These are phyloP conservation scores for Chalciporus sp. DNA, from an alignment of 1,284 basidiomycete genomes.

Conservation along the genomic window DNA sequence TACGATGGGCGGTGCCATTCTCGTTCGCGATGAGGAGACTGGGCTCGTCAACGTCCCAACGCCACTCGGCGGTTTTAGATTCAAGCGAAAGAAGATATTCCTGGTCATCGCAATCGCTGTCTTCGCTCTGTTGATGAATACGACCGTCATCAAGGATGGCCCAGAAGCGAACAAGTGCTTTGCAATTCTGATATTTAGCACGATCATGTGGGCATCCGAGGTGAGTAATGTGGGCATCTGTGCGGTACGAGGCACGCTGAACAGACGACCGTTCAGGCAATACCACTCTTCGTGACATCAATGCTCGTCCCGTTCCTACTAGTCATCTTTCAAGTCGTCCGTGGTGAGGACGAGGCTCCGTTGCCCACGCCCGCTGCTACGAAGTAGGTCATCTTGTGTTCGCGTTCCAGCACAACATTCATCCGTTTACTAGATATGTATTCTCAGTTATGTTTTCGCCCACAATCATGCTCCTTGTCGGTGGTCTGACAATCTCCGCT, in stretches of 20 bases:
- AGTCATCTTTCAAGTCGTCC: slow-evolving; percentile 86
- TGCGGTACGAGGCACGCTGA: not conserved
- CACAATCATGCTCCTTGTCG: slow-evolving; percentile 96
- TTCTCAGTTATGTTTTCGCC: slow-evolving; percentile 85
- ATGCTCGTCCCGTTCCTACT: slow-evolving; percentile 87
- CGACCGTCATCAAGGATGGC: slow-evolving; percentile 57
- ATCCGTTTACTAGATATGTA: slow-evolving; percentile 52
- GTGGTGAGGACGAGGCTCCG: slow-evolving; percentile 56
- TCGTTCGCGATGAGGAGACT: slow-evolving; percentile 56
- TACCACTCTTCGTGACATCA: slow-evolving; percentile 96
- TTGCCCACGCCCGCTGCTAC: slow-evolving; percentile 77
- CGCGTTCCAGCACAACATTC: not conserved
- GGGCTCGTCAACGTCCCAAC: slow-evolving; percentile 58
- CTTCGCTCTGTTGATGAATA: slow-evolving; percentile 64
- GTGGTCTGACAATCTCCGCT: slow-evolving; percentile 98
- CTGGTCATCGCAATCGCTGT: slow-evolving; percentile 58
- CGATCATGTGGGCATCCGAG: slow-evolving; percentile 96
- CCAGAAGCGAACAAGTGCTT: slow-evolving; percentile 90
- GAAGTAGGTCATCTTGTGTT: slow-evolving; percentile 54
- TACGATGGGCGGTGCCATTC: slow-evolving; percentile 48
- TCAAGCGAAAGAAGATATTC: slow-evolving; percentile 67
- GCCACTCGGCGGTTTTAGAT: slow-evolving; percentile 61
- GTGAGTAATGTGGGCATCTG: slow-evolving; percentile 43
- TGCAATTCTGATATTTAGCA: slow-evolving; percentile 89
- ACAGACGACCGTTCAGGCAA: slow-evolving; percentile 62